These are phyloP conservation scores for Epichloe bromicola DNA, from an alignment of 2,329 filamentous ascomycete species.

Conservation along the genomic window DNA sequence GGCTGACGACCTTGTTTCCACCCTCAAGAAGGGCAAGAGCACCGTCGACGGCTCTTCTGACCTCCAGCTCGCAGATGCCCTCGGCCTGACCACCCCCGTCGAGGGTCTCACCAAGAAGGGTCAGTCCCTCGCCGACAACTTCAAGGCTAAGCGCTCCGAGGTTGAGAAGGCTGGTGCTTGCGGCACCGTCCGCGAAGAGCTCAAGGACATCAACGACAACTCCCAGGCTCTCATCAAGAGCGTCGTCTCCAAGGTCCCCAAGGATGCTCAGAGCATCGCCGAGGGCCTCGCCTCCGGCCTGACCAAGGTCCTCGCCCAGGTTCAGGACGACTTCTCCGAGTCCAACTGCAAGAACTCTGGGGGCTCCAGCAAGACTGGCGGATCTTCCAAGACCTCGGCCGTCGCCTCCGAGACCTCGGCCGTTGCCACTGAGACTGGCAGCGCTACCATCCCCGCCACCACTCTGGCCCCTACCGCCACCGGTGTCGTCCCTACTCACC, in stretches of 20 bases:
- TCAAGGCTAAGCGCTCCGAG: slow-evolving; percentile 15
- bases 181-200: slow-evolving; percentile 12
- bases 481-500: slow-evolving; percentile 1
- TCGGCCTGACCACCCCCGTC: slow-evolving; percentile 9
- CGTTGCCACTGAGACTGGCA: not conserved
- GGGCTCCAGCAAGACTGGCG: not conserved
- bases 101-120: slow-evolving; percentile 14
- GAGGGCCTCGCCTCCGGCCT: slow-evolving; percentile 13
- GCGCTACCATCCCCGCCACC: not conserved
- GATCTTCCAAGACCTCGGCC: not conserved
- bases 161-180: slow-evolving; percentile 18
- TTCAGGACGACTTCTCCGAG: slow-evolving; percentile 14
- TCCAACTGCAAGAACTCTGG: slow-evolving; percentile 17
- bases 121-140: slow-evolving; percentile 12
- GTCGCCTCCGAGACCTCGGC: not conserved
- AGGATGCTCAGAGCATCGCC: slow-evolving; percentile 16
- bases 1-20: slow-evolving; percentile 10
- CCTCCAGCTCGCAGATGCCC: slow-evolving; percentile 8
- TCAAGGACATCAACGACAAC: slow-evolving; percentile 12
- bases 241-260: slow-evolving; percentile 18
- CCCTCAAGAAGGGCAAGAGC: slow-evolving; percentile 9
- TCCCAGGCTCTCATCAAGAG: slow-evolving; percentile 17
- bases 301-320: slow-evolving; percentile 12
- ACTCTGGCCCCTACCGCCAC: slow-evolving; percentile 2
- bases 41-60: slow-evolving; percentile 7